Base-by-base conservation (phyloP, 2,329 filamentous ascomycete genomes). In the Calonectria hawksworthii region DNA sequence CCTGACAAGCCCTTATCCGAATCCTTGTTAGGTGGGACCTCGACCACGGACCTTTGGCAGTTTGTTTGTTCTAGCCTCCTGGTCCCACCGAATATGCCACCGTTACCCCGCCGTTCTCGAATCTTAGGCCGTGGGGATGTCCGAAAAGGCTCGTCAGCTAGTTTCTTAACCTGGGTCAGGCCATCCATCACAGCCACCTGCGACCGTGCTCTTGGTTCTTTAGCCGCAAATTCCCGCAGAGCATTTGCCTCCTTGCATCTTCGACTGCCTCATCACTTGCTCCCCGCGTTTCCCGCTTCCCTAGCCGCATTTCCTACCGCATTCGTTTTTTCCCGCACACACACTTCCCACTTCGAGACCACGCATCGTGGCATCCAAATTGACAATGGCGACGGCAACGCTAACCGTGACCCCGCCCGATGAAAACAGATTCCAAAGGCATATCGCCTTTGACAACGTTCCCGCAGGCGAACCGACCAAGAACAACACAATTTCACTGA, bases 401-500 rank as follows among this genome's bases (percentile, higher is more conserved):
- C 88, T 89, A 85, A 90, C 87, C 72, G 79, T 82, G 66, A 79
- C 76, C 74, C 83, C 76, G 79, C 82, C 83, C 77, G 83, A 85
- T 28, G 56, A 63, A 63, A 63, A 63, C 84, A 92, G 91, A 80
- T 92, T 92, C 82, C 88, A 89, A 79, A 86, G 87, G 41, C 91
- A 92, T 84, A 90, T 92, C 74, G 90, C 89, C 47, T 92, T 92
- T 81, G 90, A 92, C 85, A 92, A 92, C 77, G 86, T 92, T 44
- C 87, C 89, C 50, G 86, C 88, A 52, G 90, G 90, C 80, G 91
- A 92, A 79, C 86, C 89, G 9, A 92, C 90, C 16, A 90, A 91
- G 79, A 89, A 88, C 81, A 92, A 92, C 80, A 89, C 89, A 3
- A 87, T 89, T 26, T 95, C 95, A 8, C 91, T 98, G 78, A 98